Conservation (phyloP, 805 yeast species). For the Hanseniaspora pseudoguilliermondii region DNA sequence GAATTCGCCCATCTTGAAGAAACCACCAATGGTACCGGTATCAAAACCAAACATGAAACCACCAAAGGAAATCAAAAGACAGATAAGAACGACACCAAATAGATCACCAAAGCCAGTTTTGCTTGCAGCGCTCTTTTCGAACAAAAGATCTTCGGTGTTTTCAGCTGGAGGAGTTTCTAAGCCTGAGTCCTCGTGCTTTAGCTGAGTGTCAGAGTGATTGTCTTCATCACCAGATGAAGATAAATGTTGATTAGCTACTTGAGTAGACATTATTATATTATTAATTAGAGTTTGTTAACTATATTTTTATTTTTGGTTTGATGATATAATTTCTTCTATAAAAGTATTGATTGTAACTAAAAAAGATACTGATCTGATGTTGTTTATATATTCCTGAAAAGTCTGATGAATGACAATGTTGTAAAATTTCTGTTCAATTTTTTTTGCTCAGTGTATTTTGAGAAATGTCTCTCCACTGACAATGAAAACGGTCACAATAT, state of each 20-base stretch:
- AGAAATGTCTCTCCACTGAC: too few species aligned
- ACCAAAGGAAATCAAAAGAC: constrained; percentile 43
- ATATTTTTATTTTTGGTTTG: background rate
- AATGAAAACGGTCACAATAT: too few species aligned
- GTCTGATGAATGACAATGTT: too few species aligned
- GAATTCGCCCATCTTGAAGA: constrained; percentile 50
- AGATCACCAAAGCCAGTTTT: constrained; percentile 17
- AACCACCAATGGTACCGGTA: constrained; percentile 67
- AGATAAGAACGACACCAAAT: constrained; percentile 20
- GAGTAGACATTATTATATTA: constrained; percentile 7
- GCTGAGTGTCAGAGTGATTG: constrained; percentile 7
- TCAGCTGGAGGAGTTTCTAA: background rate
- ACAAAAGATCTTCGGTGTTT: constrained; percentile 9
- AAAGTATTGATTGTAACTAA: too few species aligned
- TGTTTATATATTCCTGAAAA: too few species aligned
- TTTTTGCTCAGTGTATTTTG: too few species aligned
- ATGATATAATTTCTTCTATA: background rate
- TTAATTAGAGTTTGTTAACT: background rate
- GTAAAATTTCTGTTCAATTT: too few species aligned
- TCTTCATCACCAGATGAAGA: constrained; percentile 8
- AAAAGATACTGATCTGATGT: too few species aligned
- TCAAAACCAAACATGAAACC: constrained; percentile 68
- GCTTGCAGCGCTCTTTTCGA: constrained; percentile 6
- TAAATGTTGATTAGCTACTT: constrained; percentile 8
- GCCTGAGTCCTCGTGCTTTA: constrained; percentile 12